phyloP scores from a whole-genome alignment of 2,329 filamentous ascomycete genomes.

The Penicillium freii region DNA sequence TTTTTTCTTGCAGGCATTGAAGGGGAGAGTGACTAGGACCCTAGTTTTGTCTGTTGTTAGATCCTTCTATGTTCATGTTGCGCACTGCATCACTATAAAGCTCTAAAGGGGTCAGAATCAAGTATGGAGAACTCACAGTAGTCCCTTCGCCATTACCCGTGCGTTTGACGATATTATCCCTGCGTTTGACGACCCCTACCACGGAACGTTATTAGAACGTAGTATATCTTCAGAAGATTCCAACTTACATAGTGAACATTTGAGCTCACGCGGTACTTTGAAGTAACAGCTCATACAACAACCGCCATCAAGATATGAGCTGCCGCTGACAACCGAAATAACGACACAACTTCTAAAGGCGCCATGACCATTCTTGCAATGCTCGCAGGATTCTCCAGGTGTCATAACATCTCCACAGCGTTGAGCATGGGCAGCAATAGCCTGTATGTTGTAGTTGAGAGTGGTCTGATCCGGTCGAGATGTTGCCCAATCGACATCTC shows the following conservation, averaged over 20 bases:
- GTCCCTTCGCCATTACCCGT: too few species aligned
- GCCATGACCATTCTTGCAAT: fast-evolving
- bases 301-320: too few species aligned
- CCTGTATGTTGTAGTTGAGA: fast-evolving
- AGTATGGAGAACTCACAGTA: too few species aligned
- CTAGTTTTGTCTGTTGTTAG: neutral
- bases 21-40: neutral
- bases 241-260: neutral
- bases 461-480: fast-evolving
- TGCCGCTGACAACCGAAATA: too few species aligned
- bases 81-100: too few species aligned
- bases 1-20: neutral
- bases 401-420: neutral
- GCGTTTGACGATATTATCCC: too few species aligned
- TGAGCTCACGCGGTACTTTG: too few species aligned
- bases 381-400: neutral
- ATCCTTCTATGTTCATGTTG: too few species aligned
- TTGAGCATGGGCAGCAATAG: neutral
- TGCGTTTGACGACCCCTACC: too few species aligned
- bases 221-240: too few species aligned
- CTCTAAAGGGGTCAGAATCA: too few species aligned
- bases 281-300: neutral
- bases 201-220: too few species aligned
- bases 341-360: neutral
- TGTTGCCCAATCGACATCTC: neutral